Conservation (phyloP, 257 asterid genomes). For the Ajuga chamaepitys region DNA sequence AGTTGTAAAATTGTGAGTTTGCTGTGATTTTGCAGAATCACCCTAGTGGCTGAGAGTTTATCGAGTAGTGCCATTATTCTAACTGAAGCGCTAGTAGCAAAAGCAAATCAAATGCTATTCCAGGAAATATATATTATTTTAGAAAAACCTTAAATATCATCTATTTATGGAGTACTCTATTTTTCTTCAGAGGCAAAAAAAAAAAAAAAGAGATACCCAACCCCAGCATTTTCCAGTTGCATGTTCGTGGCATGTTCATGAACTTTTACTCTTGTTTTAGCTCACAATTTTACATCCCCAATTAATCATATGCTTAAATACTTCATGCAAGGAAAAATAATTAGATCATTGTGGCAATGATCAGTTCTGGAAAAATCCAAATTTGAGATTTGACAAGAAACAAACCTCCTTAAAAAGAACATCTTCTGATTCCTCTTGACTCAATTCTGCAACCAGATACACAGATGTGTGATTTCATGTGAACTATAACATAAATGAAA, state of each 20-base stretch:
- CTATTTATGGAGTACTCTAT: too few species aligned
- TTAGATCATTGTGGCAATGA: neutral
- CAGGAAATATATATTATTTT: neutral
- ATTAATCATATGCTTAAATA: neutral
- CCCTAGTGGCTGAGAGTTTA: neutral
- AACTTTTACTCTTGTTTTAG: neutral
- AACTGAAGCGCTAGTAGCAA: neutral
- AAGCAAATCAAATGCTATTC: neutral
- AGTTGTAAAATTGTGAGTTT: neutral
- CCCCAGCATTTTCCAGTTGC: neutral
- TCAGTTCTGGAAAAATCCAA: neutral
- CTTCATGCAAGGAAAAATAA: neutral
- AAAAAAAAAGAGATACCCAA: neutral
- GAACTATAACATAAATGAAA: neutral
- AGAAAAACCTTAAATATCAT: too few species aligned
- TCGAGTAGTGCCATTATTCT: neutral
- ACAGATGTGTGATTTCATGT: neutral
- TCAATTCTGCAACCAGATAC: constrained; percentile 63
- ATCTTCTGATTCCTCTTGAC: constrained; percentile 85
- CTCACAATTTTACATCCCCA: neutral
- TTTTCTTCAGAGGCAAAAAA: neutral
- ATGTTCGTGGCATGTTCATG: neutral
- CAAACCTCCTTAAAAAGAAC: constrained; percentile 89
- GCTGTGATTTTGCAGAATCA: neutral
- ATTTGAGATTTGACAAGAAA: constrained; percentile 5